These are phyloP conservation scores for maize (Zea mays) DNA, from an alignment of 176 grass and related monocot species.

Conservation along the genomic window Zm-B73-REFERENCE-NAM-5.0 NC_050097.1:38431501-38432000, in stretches of 20 bases:
- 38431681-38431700: neutral
- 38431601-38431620: too few species aligned
- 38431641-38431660: too few species aligned
- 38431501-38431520: too few species aligned
- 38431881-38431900: slow-evolving; percentile 30
- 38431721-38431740: slow-evolving; percentile 19
- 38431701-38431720: slow-evolving; percentile 27
- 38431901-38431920: slow-evolving; percentile 26
- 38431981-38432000: slow-evolving; percentile 32
- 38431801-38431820: too few species aligned
- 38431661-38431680: too few species aligned
- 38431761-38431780: neutral
- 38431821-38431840: slow-evolving; percentile 39
- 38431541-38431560: too few species aligned
- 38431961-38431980: slow-evolving; percentile 38
- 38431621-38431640: too few species aligned
- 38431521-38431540: too few species aligned
- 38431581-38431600: too few species aligned
- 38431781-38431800: neutral
- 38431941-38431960: slow-evolving; percentile 57
- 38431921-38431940: slow-evolving; percentile 76
- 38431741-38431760: slow-evolving; percentile 21
- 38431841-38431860: too few species aligned
- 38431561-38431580: too few species aligned
- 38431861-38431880: too few species aligned